Percentiles rank a stretch among this genome's conserved stretches.
Evolutionary conservation across 805 yeast genomes (phyloP).

Genomic region (Myxozyma neotropica): DNA sequence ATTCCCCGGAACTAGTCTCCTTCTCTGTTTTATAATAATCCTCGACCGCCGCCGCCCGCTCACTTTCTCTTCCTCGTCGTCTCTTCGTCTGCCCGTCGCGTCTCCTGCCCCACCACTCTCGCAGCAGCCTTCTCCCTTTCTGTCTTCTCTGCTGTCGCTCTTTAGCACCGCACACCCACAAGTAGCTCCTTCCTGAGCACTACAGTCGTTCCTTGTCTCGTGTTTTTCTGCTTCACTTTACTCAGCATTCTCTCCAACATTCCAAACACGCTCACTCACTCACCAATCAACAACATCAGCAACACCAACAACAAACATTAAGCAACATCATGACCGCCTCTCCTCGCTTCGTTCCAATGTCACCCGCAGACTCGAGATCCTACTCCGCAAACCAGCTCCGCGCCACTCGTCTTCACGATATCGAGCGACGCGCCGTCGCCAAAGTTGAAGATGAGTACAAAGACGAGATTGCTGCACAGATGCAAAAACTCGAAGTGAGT

Average conservation of each 20-base stretch:
- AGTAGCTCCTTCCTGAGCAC: slow-evolving; percentile 35
- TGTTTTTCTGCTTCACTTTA: not conserved
- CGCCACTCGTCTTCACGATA: slow-evolving; percentile 25
- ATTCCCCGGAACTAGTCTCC: too few species aligned
- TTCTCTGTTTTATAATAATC: too few species aligned
- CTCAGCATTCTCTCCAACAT: not conserved
- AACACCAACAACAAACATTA: not conserved
- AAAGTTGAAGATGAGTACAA: slow-evolving; percentile 43
- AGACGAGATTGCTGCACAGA: slow-evolving; percentile 43
- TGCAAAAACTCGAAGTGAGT: slow-evolving; percentile 41
- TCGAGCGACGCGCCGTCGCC: slow-evolving; percentile 32
- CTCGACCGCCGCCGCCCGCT: too few species aligned
- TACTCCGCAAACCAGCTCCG: slow-evolving; percentile 27
- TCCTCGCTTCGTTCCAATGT: slow-evolving; percentile 13
- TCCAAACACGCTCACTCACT: not conserved
- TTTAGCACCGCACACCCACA: slow-evolving; percentile 17
- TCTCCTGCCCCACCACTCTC: not conserved
- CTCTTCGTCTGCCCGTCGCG: too few species aligned
- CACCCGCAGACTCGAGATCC: slow-evolving; percentile 29
- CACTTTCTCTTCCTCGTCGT: too few species aligned
- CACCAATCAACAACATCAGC: not conserved
- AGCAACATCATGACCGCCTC: slow-evolving; percentile 3
- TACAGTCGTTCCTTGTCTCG: slow-evolving; percentile 14
- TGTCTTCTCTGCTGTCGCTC: not conserved
- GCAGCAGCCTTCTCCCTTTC: slow-evolving; percentile 4